Evolutionary conservation across 2,329 filamentous ascomycete genomes (phyloP), one percentile per base, ranked within the genome.

Genomic region (Waltergamsia citrina): DNA sequence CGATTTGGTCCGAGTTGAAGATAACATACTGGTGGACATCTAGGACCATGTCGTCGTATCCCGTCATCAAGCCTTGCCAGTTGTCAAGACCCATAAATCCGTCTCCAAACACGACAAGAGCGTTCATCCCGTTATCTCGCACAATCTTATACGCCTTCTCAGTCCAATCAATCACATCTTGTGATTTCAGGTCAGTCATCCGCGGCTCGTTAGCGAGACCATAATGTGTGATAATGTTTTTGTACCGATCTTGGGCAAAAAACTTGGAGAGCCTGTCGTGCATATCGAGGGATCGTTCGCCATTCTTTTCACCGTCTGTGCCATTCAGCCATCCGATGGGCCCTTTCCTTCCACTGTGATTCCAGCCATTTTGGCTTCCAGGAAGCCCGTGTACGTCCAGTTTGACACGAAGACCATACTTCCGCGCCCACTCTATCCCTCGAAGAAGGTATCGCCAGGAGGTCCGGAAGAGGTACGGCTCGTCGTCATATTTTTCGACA

Each of bases 11-110:
- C 25, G 76, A 75, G 67, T 98, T 95, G 71, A 98, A 98, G 57
- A 95, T 95, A 50, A 94, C 85, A 57, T 98, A 98, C 58, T 96
- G 90, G 60, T 98, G 92, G 24, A 93, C 92, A 59, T 98, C 92
- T n/a, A 98, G 75, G 14, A 94, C 74, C 43, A 96, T 67, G 42
- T 79, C 73, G 30, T 80, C 68, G 50, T 83, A 72, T 16, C 71
- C 68, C 44, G 81, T 74, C 45, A 96, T 72, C 53, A 83, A 71
- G 26, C 85, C 85, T 54, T 94, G 79, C 92, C 92, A 98, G 50
- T 93, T 90, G 44, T 71, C 69, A 5, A 96, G 73, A 9, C 90
- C 90, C 61, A 93, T 76, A 66, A 98, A 98, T 17, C 92, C 92
- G 57, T 98, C 92, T 36, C 88, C 90, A 50, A 98, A 92, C 25